Conservation (phyloP, 1,139 yeast species). For the Yamadazyma dendronema region DNA sequence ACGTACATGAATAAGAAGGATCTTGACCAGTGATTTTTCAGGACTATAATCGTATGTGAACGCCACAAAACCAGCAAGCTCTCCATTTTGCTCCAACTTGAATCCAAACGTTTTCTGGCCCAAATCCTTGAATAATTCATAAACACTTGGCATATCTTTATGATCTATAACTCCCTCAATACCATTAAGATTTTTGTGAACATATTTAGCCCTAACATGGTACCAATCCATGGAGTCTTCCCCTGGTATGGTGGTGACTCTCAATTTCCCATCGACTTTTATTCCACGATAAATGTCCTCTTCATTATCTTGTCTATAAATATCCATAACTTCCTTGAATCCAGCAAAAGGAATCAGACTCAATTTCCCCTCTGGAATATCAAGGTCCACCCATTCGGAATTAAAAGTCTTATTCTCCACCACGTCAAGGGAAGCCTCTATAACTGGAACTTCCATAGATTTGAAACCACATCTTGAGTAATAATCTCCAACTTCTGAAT, state of each 20-base stretch:
- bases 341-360: slow-evolving; percentile 28
- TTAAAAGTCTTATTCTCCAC: background rate
- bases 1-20: slow-evolving; percentile 26
- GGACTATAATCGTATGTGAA: slow-evolving; percentile 44
- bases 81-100: slow-evolving; percentile 18
- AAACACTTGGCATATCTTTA: slow-evolving; percentile 23
- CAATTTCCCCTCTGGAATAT: slow-evolving; percentile 33
- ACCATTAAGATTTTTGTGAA: slow-evolving; percentile 30
- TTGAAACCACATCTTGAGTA: slow-evolving; percentile 59
- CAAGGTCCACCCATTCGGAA: slow-evolving; percentile 11
- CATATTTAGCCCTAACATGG: slow-evolving; percentile 41
- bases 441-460: slow-evolving; percentile 43
- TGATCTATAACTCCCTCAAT: slow-evolving; percentile 23
- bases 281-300: slow-evolving; percentile 19
- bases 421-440: slow-evolving; percentile 2
- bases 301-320: slow-evolving; percentile 22
- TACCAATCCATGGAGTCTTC: slow-evolving; percentile 42
- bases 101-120: slow-evolving; percentile 35
- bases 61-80: slow-evolving; percentile 29
- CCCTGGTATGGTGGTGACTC: slow-evolving; percentile 31
- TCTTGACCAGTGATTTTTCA: slow-evolving; percentile 24
- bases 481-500: slow-evolving; percentile 73
- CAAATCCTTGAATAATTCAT: slow-evolving; percentile 19
- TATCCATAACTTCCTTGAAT: slow-evolving; percentile 26
- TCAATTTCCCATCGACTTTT: slow-evolving; percentile 23